Base-by-base conservation (phyloP, 2,329 filamentous ascomycete genomes). In the Didymella arachidicola region DNA sequence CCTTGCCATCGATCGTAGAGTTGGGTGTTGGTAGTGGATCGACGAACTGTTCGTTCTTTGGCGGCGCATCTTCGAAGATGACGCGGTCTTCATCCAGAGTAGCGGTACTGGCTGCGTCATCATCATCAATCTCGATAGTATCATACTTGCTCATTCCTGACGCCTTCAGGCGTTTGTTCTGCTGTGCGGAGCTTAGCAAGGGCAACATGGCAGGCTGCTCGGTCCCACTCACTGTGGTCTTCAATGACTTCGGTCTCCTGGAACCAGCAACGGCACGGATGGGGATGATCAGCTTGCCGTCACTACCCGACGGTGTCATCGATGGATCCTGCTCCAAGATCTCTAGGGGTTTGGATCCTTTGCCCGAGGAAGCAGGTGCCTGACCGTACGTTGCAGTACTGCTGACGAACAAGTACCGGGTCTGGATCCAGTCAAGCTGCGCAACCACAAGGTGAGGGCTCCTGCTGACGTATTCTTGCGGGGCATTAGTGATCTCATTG, bases 351-450 rank as follows among this genome's bases (percentile, higher is more conserved):
- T 67, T 68, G 1, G 56, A 59, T 27, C 66, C 63, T 25, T 66
- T 58, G 25, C 58, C 49, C 12, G 34, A 1, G 4, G 60, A 44
- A 11, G 22, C 16, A 2, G 16, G 19, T 10, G 38, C 36, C 19
- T 22, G 42, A 10, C 32, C n/a, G 34, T 48, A 59, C 1, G 44
- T 29, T 10, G 47, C 50, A 11, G 64, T 68, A 46, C 70, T 71
- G 39, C 70, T 71, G 39, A 91, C 86, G 65, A 97, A 91, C 1
- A 97, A 82, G 75, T 96, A 97, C 42, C 93, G 86, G 26, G 92
- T 93, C 70, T 96, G 92, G 59, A 96, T 93, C 93, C 93, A 97
- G 69, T 96, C 89, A 10, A 89, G 79, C 43, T 92, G 81, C 26
- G 84, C 74, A 1, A 97, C 87, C 8, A 97, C 93, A 45, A 91